Evolutionary conservation across 306 rosid species (phyloP).

Genomic region (Sicyos baderoa): DNA sequence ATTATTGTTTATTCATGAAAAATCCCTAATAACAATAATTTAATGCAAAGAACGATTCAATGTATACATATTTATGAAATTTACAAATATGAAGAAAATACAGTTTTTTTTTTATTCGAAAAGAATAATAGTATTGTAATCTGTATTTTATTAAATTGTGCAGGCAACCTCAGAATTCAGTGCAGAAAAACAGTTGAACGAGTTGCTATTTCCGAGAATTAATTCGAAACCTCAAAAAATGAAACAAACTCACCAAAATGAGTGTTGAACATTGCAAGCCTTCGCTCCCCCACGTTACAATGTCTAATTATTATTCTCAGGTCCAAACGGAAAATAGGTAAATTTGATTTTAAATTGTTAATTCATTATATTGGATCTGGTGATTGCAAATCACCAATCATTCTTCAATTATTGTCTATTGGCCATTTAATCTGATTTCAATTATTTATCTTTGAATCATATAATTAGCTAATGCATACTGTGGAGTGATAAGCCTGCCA

Average conservation of each 20-base stretch:
- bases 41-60: too few relatives aligned
- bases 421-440: too few relatives aligned
- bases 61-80: too few relatives aligned
- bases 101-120: too few relatives aligned
- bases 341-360: background rate
- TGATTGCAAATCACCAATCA: slow-evolving; percentile 1
- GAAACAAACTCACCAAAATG: slow-evolving; percentile 59
- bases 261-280: slow-evolving; percentile 23
- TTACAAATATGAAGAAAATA: too few relatives aligned
- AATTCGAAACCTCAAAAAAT: slow-evolving; percentile 49
- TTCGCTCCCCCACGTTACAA: background rate
- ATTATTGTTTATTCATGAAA: too few relatives aligned
- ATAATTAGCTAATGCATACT: background rate
- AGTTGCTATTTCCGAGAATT: slow-evolving; percentile 60
- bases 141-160: too few relatives aligned
- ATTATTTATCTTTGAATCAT: too few relatives aligned
- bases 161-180: slow-evolving; percentile 83
- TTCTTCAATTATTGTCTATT: slow-evolving; percentile 1
- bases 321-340: slow-evolving; percentile 1
- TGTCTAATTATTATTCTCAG: background rate
- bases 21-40: too few relatives aligned
- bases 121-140: too few relatives aligned
- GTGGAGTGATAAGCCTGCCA: background rate
- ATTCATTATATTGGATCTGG: slow-evolving; percentile 8
- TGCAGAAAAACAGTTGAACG: slow-evolving; percentile 83